Conservation (phyloP, 2,329 filamentous ascomycete genomes). For the Beauveria rudraprayagi region DNA sequence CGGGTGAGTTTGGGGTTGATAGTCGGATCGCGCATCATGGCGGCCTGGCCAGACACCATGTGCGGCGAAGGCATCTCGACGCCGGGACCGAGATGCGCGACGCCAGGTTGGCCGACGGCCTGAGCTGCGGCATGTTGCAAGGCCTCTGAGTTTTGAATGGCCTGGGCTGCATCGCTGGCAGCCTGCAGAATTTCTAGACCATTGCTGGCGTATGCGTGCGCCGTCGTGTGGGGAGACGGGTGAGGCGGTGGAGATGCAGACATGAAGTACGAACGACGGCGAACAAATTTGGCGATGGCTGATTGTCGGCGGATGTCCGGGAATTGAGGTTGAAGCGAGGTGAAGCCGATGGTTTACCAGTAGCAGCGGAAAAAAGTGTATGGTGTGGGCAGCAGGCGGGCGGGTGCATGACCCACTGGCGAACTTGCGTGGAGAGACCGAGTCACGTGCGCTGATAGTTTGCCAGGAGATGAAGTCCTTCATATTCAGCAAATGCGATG, state of each 20-base stretch:
- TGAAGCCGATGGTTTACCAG: slow-evolving; percentile 25
- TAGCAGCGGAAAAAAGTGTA: neutral
- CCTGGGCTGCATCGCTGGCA: slow-evolving; percentile 36
- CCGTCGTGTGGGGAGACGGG: slow-evolving; percentile 22
- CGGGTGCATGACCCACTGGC: neutral
- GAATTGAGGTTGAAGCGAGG: slow-evolving; percentile 31
- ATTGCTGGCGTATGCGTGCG: slow-evolving; percentile 38
- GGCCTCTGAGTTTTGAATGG: slow-evolving; percentile 29
- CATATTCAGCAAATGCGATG: neutral
- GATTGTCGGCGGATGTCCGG: slow-evolving; percentile 38
- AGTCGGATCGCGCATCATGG: slow-evolving; percentile 29
- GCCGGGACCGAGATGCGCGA: slow-evolving; percentile 12
- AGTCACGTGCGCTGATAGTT: slow-evolving; percentile 6
- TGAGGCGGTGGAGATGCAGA: slow-evolving; percentile 19
- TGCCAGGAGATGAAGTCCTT: neutral
- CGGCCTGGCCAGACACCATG: slow-evolving; percentile 15
- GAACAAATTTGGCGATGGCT: slow-evolving; percentile 26
- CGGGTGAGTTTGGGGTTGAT: slow-evolving; percentile 46
- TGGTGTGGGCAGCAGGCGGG: too few species aligned
- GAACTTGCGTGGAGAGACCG: neutral
- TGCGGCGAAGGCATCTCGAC: slow-evolving; percentile 18
- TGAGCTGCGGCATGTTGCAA: slow-evolving; percentile 32
- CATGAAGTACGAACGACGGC: slow-evolving; percentile 14
- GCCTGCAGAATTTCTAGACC: slow-evolving; percentile 38
- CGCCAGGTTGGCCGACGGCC: slow-evolving; percentile 24